These are phyloP conservation scores for Solanum arcanum DNA, from an alignment of 257 asterid genomes.

Conservation along the genomic window DNA sequence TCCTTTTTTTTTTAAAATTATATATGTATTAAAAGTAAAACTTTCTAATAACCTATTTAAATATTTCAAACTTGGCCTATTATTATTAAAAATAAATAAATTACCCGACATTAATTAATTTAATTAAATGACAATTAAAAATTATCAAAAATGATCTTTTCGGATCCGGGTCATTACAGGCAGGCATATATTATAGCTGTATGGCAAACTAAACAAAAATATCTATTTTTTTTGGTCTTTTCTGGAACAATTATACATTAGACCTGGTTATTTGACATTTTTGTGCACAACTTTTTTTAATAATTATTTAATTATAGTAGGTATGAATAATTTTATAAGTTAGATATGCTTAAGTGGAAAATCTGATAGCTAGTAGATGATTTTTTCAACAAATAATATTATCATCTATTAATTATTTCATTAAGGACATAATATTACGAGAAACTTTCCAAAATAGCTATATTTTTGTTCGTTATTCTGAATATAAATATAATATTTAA, in stretches of 20 bases:
- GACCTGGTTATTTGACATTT: not conserved
- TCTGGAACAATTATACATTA: not conserved
- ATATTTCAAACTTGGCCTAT: too few species aligned
- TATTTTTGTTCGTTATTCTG: not conserved
- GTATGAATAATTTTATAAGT: not conserved
- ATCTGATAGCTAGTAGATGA: not conserved
- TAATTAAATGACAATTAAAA: too few species aligned
- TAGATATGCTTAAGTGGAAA: not conserved
- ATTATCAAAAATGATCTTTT: too few species aligned
- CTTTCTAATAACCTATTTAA: too few species aligned
- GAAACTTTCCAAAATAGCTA: not conserved
- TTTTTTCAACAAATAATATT: not conserved
- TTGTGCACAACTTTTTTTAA: not conserved
- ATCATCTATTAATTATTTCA: not conserved
- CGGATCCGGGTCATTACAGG: too few species aligned
- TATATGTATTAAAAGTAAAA: too few species aligned
- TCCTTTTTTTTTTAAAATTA: too few species aligned
- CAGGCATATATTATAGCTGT: constrained; percentile 24
- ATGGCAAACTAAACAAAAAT: constrained; percentile 3
- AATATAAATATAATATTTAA: too few species aligned
- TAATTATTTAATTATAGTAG: not conserved
- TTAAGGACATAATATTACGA: not conserved
- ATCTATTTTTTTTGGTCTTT: not conserved
- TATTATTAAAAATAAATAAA: too few species aligned
- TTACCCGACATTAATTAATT: too few species aligned